These are phyloP conservation scores for Trichoderma koningii DNA, from an alignment of 2,329 filamentous ascomycete species.

Conservation along the genomic window DNA sequence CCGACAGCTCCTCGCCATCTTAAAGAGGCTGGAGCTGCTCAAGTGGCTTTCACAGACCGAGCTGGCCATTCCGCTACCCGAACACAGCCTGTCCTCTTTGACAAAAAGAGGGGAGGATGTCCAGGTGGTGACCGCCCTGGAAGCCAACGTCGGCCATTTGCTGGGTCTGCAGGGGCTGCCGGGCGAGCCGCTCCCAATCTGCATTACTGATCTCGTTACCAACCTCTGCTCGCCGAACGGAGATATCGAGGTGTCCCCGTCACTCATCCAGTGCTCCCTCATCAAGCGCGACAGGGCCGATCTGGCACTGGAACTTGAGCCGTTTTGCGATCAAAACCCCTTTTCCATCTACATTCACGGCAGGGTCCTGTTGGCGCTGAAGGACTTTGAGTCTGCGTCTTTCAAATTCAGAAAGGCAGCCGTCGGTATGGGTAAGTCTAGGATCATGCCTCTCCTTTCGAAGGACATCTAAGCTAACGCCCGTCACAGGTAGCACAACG, in stretches of 20 bases:
- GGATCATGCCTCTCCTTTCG: not conserved
- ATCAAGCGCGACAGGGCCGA: constrained; percentile 62
- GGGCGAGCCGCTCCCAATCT: constrained; percentile 56
- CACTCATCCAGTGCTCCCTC: constrained; percentile 63
- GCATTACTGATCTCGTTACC: constrained; percentile 67
- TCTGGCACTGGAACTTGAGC: constrained; percentile 58
- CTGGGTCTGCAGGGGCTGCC: constrained; percentile 59
- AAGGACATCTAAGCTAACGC: constrained; percentile 6
- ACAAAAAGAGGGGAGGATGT: constrained; percentile 50
- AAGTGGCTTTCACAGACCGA: constrained; percentile 66
- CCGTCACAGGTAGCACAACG: constrained; percentile 47
- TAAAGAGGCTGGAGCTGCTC: constrained; percentile 74
- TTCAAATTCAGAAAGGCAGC: constrained; percentile 80
- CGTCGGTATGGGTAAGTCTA: constrained; percentile 72
- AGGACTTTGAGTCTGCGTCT: constrained; percentile 72
- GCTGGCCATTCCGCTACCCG: constrained; percentile 51
- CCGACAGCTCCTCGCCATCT: constrained; percentile 66
- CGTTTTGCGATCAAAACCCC: constrained; percentile 58
- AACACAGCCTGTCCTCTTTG: constrained; percentile 38
- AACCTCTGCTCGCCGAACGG: constrained; percentile 66
- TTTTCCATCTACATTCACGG: constrained; percentile 83
- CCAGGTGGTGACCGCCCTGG: constrained; percentile 58
- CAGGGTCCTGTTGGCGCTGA: constrained; percentile 71
- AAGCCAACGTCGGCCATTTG: constrained; percentile 63
- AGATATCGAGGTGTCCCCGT: constrained; percentile 63